Conservation (phyloP, 163 green algal genomes). For the Scenedesmus sp. region DNA sequence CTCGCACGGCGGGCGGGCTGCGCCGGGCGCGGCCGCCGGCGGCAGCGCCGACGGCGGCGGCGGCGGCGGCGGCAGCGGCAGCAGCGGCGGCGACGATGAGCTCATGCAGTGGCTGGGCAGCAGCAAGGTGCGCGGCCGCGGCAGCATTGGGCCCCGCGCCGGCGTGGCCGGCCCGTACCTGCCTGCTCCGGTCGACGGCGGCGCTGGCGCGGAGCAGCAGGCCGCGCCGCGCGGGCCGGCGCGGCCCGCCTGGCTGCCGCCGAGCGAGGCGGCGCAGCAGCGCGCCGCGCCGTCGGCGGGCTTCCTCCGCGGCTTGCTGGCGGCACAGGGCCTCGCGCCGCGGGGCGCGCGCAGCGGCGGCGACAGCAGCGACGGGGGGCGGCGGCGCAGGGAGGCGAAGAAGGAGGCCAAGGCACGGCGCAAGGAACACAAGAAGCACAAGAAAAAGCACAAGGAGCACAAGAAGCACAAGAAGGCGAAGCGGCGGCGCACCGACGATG, state of each 20-base stretch:
- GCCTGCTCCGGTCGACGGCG: background rate
- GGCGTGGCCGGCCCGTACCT: conserved; percentile 32
- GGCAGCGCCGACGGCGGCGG: background rate
- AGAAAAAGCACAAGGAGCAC: background rate
- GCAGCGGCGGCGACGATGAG: background rate
- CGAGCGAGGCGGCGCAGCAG: background rate
- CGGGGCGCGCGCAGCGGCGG: background rate
- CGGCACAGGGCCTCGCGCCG: conserved; percentile 3
- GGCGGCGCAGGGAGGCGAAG: background rate
- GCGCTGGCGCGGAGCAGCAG: background rate
- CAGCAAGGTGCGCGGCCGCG: conserved; percentile 27
- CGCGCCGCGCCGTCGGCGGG: conserved; percentile 2
- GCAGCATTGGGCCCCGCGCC: conserved; percentile 27
- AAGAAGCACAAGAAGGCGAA: conserved; percentile 19
- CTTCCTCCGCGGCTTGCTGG: conserved; percentile 28
- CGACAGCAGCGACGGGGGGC: background rate
- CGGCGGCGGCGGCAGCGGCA: background rate
- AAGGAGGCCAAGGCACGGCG: background rate
- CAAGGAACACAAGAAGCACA: conserved; percentile 8
- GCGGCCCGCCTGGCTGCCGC: conserved; percentile 23
- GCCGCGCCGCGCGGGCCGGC: conserved; percentile 8
- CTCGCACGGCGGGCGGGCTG: background rate
- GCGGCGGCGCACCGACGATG: no score
- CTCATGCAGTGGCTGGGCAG: conserved; percentile 21
- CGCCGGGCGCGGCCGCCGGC: background rate